A percentile compares a stretch with the other conserved stretches of the same genome.
Evolutionary conservation across 1,284 basidiomycete species (phyloP).

Genomic region (Cystobasidium pallidum): DNA sequence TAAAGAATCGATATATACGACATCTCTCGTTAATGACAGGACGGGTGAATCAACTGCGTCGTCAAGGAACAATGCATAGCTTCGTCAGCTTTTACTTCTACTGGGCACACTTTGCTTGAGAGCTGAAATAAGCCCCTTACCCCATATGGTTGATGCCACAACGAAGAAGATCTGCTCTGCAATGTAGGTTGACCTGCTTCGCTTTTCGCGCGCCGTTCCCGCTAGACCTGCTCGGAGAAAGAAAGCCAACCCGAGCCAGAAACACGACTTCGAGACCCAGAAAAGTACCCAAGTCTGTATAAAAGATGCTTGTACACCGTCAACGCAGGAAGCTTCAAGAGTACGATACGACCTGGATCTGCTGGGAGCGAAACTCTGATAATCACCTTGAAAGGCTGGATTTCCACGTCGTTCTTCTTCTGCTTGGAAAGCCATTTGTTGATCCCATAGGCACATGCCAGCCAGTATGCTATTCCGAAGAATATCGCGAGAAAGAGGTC

Average conservation of each 20-base stretch:
- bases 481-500: constrained; percentile 40
- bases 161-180: constrained; percentile 39
- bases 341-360: neutral
- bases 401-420: constrained; percentile 22
- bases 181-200: constrained; percentile 19
- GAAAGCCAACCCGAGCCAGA: constrained; percentile 32
- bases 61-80: neutral
- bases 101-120: neutral
- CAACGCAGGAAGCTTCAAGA: neutral
- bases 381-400: constrained; percentile 20
- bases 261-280: constrained; percentile 21
- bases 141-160: constrained; percentile 35
- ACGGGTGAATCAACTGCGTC: constrained; percentile 33
- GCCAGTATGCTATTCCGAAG: constrained; percentile 34
- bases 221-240: constrained; percentile 36
- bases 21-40: constrained; percentile 34
- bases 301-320: neutral
- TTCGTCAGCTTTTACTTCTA: neutral
- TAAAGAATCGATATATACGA: constrained; percentile 24
- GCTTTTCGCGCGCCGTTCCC: constrained; percentile 12
- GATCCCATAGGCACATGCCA: constrained; percentile 10
- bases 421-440: constrained; percentile 14
- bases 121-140: neutral
- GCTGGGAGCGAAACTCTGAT: neutral
- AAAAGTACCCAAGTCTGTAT: constrained; percentile 29